A percentile compares a stretch with the other conserved stretches of the same genome.
phyloP scores from a whole-genome alignment of 1,284 basidiomycete genomes.

The Trametes versicolor region DNA sequence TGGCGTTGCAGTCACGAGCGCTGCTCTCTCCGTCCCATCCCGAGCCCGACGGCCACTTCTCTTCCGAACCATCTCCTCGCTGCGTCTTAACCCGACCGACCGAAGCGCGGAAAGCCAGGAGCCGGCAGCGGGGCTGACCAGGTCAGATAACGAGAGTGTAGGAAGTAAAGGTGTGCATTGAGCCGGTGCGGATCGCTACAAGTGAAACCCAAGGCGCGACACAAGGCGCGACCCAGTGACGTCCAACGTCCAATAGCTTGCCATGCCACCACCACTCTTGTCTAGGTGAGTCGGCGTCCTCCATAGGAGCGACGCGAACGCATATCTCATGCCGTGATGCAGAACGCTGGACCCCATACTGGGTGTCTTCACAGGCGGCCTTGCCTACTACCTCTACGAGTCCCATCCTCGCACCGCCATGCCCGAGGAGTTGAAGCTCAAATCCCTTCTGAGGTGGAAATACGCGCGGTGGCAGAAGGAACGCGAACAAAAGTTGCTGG shows the following conservation, averaged over 20 bases:
- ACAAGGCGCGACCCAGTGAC: constrained; percentile 9
- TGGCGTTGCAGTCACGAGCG: constrained; percentile 34
- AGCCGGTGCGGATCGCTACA: not conserved
- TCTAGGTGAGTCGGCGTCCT: constrained; percentile 57
- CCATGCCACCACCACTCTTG: constrained; percentile 48
- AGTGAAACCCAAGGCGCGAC: constrained; percentile 1
- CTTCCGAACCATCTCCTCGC: constrained; percentile 13
- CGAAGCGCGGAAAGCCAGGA: constrained; percentile 8
- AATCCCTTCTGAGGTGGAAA: constrained; percentile 74
- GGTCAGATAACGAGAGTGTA: constrained; percentile 10
- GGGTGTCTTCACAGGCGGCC: constrained; percentile 83
- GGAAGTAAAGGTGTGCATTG: not conserved
- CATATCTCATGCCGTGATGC: constrained; percentile 9
- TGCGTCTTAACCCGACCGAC: constrained; percentile 13
- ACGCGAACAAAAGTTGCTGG: constrained; percentile 34
- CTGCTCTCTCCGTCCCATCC: constrained; percentile 34
- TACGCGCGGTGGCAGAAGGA: constrained; percentile 39
- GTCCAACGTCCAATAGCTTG: not conserved
- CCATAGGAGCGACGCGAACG: too few species aligned
- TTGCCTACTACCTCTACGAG: constrained; percentile 88
- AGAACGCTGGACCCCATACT: constrained; percentile 79
- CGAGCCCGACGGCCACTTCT: constrained; percentile 27
- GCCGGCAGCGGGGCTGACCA: constrained; percentile 10
- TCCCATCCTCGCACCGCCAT: constrained; percentile 84
- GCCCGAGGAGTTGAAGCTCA: constrained; percentile 70